These are phyloP conservation scores for Annulohypoxylon truncatum DNA, from an alignment of 2,329 filamentous ascomycete species.

Conservation along the genomic window DNA sequence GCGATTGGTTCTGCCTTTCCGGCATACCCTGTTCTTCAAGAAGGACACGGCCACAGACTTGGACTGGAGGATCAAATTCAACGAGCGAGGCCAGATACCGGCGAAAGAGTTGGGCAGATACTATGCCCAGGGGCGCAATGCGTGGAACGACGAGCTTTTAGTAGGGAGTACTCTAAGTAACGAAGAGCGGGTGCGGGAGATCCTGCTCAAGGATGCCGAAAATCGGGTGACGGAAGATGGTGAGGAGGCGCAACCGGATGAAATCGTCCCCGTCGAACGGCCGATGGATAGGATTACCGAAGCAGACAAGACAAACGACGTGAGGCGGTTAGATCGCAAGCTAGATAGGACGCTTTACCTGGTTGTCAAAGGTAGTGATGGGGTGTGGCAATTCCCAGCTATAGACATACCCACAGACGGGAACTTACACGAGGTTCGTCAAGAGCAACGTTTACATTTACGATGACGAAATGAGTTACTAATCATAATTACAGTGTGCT, in stretches of 20 bases:
- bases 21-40: slow-evolving; percentile 94
- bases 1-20: slow-evolving; percentile 87
- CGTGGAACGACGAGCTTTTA: slow-evolving; percentile 92
- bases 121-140: slow-evolving; percentile 73
- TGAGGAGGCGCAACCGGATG: slow-evolving; percentile 66
- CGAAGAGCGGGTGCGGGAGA: slow-evolving; percentile 73
- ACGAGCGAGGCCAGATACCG: slow-evolving; percentile 76
- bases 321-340: slow-evolving; percentile 80
- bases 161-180: slow-evolving; percentile 76
- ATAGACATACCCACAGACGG: slow-evolving; percentile 76
- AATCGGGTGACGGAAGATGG: slow-evolving; percentile 69
- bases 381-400: slow-evolving; percentile 84
- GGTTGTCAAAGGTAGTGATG: slow-evolving; percentile 78
- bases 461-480: slow-evolving; percentile 17
- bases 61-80: slow-evolving; percentile 90
- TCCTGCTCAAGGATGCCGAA: slow-evolving; percentile 81
- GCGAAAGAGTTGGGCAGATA: slow-evolving; percentile 89
- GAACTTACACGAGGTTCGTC: slow-evolving; percentile 82
- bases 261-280: slow-evolving; percentile 75
- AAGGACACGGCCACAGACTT: slow-evolving; percentile 83
- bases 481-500: slow-evolving; percentile 71
- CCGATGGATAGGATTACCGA: slow-evolving; percentile 78
- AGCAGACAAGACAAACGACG: slow-evolving; percentile 80
- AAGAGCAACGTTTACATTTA: background rate
- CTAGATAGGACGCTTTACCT: slow-evolving; percentile 89